Evolutionary conservation across 495 filamentous ascomycete genomes (phyloP).

Genomic region (Penicillium egyptiacum): DNA sequence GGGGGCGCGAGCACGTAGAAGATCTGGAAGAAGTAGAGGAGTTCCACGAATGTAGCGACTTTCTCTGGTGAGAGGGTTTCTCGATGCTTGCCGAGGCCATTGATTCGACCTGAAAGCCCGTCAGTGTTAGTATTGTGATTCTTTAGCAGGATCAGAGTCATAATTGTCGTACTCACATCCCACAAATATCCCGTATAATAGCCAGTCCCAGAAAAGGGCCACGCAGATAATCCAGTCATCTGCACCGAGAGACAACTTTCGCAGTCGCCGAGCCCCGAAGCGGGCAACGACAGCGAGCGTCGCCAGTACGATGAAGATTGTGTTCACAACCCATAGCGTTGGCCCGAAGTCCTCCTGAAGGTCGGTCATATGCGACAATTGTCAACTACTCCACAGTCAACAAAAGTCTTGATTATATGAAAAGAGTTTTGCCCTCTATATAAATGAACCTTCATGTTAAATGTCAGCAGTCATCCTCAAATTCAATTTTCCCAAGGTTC

Average conservation of each 20-base stretch:
- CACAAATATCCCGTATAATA: neutral
- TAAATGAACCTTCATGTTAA: neutral
- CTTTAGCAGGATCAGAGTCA: neutral
- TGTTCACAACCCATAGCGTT: constrained; percentile 7
- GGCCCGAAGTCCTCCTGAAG: constrained; percentile 1
- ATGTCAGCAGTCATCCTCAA: neutral
- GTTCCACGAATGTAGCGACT: constrained; percentile 4
- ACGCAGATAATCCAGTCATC: constrained; percentile 7
- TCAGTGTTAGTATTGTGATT: neutral
- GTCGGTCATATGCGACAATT: neutral
- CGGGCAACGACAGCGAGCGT: neutral
- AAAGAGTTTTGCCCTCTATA: neutral
- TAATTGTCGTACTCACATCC: neutral
- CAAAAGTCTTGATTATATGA: neutral
- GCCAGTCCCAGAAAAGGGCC: constrained; percentile 1
- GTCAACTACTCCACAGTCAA: too few species aligned
- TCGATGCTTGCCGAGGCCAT: constrained; percentile 8
- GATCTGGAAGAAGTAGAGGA: constrained; percentile 15
- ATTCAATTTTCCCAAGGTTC: neutral
- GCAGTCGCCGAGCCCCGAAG: neutral
- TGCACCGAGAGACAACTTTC: neutral
- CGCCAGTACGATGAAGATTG: constrained; percentile 5
- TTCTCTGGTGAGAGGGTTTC: constrained; percentile 1
- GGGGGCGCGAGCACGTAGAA: constrained; percentile 15
- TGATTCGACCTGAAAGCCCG: neutral